Conservation (phyloP, 1,139 yeast species). For the Candida sp. region DNA sequence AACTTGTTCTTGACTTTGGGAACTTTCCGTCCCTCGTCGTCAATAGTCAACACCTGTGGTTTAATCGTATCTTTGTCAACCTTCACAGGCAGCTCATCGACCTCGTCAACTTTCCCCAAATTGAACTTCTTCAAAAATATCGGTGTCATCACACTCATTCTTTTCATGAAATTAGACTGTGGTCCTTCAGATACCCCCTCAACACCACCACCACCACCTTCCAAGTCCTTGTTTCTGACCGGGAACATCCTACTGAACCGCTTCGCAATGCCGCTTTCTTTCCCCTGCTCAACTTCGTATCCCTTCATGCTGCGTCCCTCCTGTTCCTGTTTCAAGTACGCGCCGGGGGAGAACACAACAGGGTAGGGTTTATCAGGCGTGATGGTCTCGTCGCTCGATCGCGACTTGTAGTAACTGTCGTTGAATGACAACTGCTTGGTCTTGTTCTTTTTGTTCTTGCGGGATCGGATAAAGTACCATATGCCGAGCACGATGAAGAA, state of each 20-base stretch:
- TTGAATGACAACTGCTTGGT: slow-evolving; percentile 10
- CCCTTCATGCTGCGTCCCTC: neutral
- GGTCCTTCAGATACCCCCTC: neutral
- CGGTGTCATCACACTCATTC: slow-evolving; percentile 30
- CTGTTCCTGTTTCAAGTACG: slow-evolving; percentile 7
- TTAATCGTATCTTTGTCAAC: neutral
- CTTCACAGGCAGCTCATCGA: neutral
- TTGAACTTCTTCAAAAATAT: slow-evolving; percentile 39
- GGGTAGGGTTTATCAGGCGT: slow-evolving; percentile 14
- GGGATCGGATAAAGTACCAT: slow-evolving; percentile 23
- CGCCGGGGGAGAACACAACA: slow-evolving; percentile 13
- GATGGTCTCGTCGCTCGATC: slow-evolving; percentile 9
- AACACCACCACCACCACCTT: neutral
- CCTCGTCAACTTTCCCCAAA: slow-evolving; percentile 18
- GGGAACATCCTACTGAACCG: slow-evolving; percentile 5
- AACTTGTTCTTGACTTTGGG: slow-evolving; percentile 4
- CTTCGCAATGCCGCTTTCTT: neutral
- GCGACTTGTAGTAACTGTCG: slow-evolving; percentile 6
- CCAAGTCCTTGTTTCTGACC: neutral
- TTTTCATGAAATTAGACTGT: slow-evolving; percentile 6
- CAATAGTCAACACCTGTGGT: slow-evolving; percentile 9
- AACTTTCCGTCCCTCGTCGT: neutral
- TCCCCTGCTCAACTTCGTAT: neutral
- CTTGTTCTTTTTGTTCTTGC: slow-evolving; percentile 19
- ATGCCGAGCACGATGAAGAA: slow-evolving; percentile 27